Evolutionary conservation across 305 asterid species (phyloP), one percentile per base, ranked within the genome.

Genomic region (Fraxinus ornus): DNA sequence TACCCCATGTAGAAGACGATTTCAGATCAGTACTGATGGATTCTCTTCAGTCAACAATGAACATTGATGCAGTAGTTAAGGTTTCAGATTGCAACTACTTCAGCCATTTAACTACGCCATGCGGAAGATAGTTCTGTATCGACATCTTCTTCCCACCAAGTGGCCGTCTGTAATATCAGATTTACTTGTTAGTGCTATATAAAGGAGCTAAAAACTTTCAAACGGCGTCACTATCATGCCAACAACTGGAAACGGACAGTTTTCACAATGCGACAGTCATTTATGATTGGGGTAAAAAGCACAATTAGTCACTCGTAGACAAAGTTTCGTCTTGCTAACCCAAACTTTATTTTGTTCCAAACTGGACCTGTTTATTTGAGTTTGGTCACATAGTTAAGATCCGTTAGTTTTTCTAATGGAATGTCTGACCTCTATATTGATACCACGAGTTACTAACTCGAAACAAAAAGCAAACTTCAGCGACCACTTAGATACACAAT

Each of bases 131-230:
- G 78, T 84, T 94, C 99, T 24, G 90, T 81, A 52, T 92, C 97
- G 28, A 89, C 89, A 39, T 87, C 93, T 91, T 96, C 97, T 88
- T 96, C 99, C 99, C 99, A 96, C 99, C 99, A 96, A 39, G 99
- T 96, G 22, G 91, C 89, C 81, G 87, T 92, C 99, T 96, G 91
- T 83, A 89, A 76, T 66, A 79, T 77, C 72, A 75, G 33, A 72
- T 79, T 76, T 62, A 81, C 60, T 75, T 3, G 77, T 84, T 60
- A 86, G 74, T 60, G 71, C 44, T 68, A 82, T 70, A 33, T 30
- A 19, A 26, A 15, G 7, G 28, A 66, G 44, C 57, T 30, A 78
- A 15, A 8, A 39, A 32, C 8, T 75, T 39, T 13, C 26, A 74
- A 74, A 35, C 33, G 3, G 5, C 5, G n/a, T 6, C 52, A 17